Percentiles rank a stretch among this genome's conserved stretches.
These are phyloP conservation scores for Debaryomyces udenii DNA, from an alignment of 1,139 yeast genomes.

Conservation along the genomic window DNA sequence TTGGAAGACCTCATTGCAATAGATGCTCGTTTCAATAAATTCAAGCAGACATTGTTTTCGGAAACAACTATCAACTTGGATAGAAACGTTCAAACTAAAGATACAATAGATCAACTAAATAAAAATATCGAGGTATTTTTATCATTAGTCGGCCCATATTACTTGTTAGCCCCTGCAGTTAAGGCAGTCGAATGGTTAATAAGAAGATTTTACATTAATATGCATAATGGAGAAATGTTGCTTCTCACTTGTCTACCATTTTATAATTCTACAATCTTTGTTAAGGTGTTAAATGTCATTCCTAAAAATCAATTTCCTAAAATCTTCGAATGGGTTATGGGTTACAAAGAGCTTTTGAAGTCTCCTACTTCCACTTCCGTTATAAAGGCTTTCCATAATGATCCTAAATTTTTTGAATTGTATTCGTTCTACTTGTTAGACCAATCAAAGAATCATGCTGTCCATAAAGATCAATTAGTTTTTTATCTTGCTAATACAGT, in stretches of 20 bases:
- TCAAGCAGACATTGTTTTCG: conserved; percentile 73
- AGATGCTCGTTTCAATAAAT: conserved; percentile 74
- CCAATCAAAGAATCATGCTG: conserved; percentile 54
- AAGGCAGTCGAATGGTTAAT: conserved; percentile 94
- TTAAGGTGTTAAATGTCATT: conserved; percentile 71
- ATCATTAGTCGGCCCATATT: conserved; percentile 71
- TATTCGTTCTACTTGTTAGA: conserved; percentile 63
- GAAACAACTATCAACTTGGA: conserved; percentile 80
- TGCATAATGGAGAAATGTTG: conserved; percentile 74
- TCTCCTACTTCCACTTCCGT: conserved; percentile 71
- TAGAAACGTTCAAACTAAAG: conserved; percentile 75
- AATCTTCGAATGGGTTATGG: conserved; percentile 69
- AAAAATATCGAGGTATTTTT: conserved; percentile 75
- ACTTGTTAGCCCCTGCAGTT: conserved; percentile 73
- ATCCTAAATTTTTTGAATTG: conserved; percentile 65
- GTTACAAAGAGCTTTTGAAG: conserved; percentile 65
- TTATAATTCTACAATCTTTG: conserved; percentile 71
- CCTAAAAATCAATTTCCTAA: conserved; percentile 68
- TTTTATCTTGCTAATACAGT: conserved; percentile 80
- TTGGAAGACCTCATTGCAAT: conserved; percentile 68
- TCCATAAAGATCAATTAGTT: conserved; percentile 73
- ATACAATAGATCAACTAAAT: conserved; percentile 73
- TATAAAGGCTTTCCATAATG: conserved; percentile 69
- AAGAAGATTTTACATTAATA: conserved; percentile 85
- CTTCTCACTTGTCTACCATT: conserved; percentile 77